phyloP scores from a whole-genome alignment of 768 basidiomycete species.

The Cystobasidium ongulense region DNA sequence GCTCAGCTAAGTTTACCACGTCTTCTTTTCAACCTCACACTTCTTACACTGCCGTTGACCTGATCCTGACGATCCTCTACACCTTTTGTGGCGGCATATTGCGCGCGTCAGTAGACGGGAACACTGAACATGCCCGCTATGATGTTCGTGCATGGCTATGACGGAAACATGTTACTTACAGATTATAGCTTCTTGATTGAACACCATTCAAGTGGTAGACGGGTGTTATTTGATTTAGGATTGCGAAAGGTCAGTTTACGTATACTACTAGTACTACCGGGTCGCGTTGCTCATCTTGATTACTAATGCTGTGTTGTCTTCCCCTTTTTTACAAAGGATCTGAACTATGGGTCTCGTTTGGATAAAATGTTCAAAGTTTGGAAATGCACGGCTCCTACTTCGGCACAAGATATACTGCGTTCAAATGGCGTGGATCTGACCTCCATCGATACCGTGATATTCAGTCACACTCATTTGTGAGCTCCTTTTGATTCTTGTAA shows the following conservation, averaged over 20 bases:
- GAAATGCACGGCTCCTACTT: background rate
- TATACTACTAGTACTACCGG: background rate
- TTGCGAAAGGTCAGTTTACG: background rate
- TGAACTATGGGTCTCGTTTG: background rate
- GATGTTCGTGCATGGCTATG: conserved; percentile 12
- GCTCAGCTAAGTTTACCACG: no score
- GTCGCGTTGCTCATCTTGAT: background rate
- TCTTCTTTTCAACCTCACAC: no score
- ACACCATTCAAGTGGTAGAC: background rate
- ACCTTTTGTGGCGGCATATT: background rate
- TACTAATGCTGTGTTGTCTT: background rate
- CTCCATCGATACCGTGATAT: background rate
- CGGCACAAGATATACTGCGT: background rate
- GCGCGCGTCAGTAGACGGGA: background rate
- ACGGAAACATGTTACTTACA: background rate
- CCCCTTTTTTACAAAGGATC: background rate
- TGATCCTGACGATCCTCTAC: background rate
- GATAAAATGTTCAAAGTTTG: background rate
- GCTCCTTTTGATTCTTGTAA: background rate
- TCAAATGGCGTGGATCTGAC: background rate
- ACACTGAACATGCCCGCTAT: background rate
- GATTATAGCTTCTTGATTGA: conserved; percentile 19
- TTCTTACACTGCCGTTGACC: no score
- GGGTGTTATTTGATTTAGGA: background rate
- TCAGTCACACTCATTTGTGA: conserved; percentile 16